A percentile compares a stretch with the other conserved stretches of the same genome.
phyloP scores from a whole-genome alignment of 2,329 filamentous ascomycete genomes.

The Curvularia sp. region DNA sequence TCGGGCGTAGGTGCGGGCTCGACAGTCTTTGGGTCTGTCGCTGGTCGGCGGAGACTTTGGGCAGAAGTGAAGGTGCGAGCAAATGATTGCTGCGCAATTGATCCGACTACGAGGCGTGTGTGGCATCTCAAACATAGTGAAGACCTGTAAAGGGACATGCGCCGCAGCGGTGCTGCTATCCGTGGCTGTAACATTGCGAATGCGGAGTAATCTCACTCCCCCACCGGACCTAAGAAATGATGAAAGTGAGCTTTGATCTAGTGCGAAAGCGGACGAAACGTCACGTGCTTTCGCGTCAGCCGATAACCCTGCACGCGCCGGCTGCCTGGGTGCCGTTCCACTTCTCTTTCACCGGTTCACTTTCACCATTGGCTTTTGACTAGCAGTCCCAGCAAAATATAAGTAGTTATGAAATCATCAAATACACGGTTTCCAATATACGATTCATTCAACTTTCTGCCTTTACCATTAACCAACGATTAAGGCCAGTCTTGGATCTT shows the following conservation, averaged over 20 bases:
- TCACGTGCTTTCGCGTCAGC: conserved; percentile 33
- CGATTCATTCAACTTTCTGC: neutral
- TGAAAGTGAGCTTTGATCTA: conserved; percentile 24
- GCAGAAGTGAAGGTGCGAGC: conserved; percentile 38
- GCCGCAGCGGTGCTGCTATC: conserved; percentile 30
- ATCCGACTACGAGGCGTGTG: conserved; percentile 14
- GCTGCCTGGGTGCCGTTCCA: conserved; percentile 21
- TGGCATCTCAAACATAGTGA: conserved; percentile 30
- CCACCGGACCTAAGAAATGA: conserved; percentile 17
- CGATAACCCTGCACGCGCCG: conserved; percentile 22
- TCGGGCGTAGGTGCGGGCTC: conserved; percentile 16
- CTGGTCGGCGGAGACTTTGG: conserved; percentile 27
- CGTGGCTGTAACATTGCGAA: conserved; percentile 44
- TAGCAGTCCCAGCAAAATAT: conserved; percentile 6
- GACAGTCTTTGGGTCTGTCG: conserved; percentile 19
- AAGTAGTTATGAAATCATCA: conserved; percentile 8
- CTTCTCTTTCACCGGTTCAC: conserved; percentile 11
- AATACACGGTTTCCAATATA: neutral
- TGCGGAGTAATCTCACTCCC: conserved; percentile 10
- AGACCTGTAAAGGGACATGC: conserved; percentile 20
- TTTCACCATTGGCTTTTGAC: conserved; percentile 5
- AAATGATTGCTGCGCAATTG: conserved; percentile 20
- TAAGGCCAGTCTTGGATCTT: neutral
- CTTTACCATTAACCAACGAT: neutral
- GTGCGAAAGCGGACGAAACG: conserved; percentile 18